phyloP scores from a whole-genome alignment of 176 grass and related monocot genomes.

The Lolium rigidum region DNA sequence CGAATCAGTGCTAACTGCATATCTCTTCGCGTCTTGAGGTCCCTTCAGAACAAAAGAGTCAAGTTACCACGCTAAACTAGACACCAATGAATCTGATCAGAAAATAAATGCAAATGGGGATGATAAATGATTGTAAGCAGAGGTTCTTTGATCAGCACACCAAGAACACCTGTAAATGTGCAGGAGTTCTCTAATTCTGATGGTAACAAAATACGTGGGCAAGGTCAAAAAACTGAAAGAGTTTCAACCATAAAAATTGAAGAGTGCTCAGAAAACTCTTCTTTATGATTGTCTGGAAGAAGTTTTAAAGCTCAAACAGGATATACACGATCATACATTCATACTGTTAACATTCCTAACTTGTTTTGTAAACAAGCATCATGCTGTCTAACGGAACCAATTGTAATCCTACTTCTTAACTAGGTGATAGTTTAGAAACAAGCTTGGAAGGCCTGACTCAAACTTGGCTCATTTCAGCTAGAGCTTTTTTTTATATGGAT shows the following conservation, averaged over 20 bases:
- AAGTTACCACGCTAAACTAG: constrained; percentile 6
- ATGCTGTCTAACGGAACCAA: not conserved
- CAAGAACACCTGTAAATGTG: constrained; percentile 5
- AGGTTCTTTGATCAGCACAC: not conserved
- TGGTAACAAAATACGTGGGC: not conserved
- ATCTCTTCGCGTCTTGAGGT: constrained; percentile 78
- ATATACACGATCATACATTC: not conserved
- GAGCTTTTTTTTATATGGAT: not conserved
- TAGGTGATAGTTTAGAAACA: not conserved
- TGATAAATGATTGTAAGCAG: not conserved
- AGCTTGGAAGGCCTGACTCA: not conserved
- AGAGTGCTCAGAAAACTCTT: no score
- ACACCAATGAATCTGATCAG: constrained; percentile 25
- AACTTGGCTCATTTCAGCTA: constrained; percentile 16
- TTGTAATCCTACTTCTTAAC: not conserved
- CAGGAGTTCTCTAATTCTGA: constrained; percentile 7
- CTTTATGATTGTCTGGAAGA: not conserved
- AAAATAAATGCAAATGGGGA: constrained; percentile 25
- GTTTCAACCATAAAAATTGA: not conserved
- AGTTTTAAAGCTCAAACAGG: not conserved
- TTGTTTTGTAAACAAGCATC: constrained; percentile 10
- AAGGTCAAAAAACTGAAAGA: not conserved
- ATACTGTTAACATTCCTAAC: not conserved
- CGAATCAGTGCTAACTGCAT: constrained; percentile 53
- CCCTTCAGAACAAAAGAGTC: constrained; percentile 58